Conservation (phyloP, 495 filamentous ascomycete species). For the Penicilliopsis zonata region DNA sequence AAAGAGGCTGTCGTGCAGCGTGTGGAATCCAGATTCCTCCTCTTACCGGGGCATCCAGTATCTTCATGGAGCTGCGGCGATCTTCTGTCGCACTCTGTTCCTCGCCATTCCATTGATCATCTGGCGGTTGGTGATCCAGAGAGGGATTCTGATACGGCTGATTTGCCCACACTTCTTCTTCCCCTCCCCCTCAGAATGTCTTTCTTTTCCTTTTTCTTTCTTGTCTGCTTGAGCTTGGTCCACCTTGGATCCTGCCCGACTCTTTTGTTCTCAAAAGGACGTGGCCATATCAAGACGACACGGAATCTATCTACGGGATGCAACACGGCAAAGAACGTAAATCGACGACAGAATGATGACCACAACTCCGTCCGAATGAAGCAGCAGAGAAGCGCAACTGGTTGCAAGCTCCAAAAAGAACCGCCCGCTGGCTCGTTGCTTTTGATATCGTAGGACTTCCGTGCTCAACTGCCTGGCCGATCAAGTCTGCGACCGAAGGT, state of each 20-base stretch:
- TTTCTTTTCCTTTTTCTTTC: neutral
- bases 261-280: neutral
- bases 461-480: no score
- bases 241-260: neutral
- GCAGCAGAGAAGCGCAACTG: no score
- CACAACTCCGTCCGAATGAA: no score
- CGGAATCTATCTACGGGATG: slow-evolving; percentile 1
- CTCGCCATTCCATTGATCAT: neutral
- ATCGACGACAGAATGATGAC: no score
- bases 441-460: no score
- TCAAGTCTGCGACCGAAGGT: no score
- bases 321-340: neutral
- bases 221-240: neutral
- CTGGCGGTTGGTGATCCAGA: neutral
- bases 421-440: no score
- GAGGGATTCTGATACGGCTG: neutral
- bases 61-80: neutral
- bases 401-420: no score
- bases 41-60: neutral
- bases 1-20: neutral
- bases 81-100: neutral
- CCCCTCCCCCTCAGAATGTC: neutral
- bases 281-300: no score
- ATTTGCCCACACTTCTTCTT: neutral
- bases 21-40: no score